These are phyloP conservation scores for Geotrichum siamense DNA, from an alignment of 1,139 yeast genomes.

Conservation along the genomic window DNA sequence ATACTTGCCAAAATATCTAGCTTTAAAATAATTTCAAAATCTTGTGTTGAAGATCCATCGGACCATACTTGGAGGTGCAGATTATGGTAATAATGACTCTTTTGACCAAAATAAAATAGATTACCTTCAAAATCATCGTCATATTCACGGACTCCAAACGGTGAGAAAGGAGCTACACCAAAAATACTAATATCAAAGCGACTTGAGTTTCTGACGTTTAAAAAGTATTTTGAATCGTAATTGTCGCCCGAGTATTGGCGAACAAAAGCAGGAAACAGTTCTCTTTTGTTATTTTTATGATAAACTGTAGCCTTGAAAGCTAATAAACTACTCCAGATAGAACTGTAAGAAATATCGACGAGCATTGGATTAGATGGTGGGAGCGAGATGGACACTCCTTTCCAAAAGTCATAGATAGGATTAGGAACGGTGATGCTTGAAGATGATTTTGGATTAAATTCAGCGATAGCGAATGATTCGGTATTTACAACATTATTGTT, in stretches of 20 bases:
- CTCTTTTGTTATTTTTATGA: conserved; percentile 17
- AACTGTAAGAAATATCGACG: conserved; percentile 45
- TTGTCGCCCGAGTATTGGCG: conserved; percentile 64
- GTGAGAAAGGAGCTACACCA: conserved; percentile 75
- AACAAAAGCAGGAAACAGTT: conserved; percentile 51
- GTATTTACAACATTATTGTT: conserved; percentile 25
- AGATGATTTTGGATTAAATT: conserved; percentile 23
- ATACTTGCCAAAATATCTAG: conserved; percentile 35
- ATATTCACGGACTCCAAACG: conserved; percentile 35
- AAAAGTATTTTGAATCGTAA: conserved; percentile 71
- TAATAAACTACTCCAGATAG: conserved; percentile 56
- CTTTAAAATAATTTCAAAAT: conserved; percentile 26
- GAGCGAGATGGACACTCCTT: conserved; percentile 30
- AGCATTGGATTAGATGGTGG: conserved; percentile 44
- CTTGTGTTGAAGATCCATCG: conserved; percentile 22
- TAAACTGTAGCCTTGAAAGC: conserved; percentile 42
- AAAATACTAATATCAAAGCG: conserved; percentile 46
- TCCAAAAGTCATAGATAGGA: conserved; percentile 19
- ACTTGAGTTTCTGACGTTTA: conserved; percentile 34
- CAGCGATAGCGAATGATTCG: conserved; percentile 30
- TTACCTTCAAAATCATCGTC: conserved; percentile 19
- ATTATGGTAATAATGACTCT: conserved; percentile 23
- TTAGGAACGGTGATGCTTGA: conserved; percentile 35
- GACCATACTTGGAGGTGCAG: conserved; percentile 36
- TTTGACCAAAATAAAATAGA: conserved; percentile 15